Percentiles rank a stretch among this genome's conserved stretches.
phyloP scores from a whole-genome alignment of 1,284 basidiomycete genomes.

The Malassezia psittaci region DNA sequence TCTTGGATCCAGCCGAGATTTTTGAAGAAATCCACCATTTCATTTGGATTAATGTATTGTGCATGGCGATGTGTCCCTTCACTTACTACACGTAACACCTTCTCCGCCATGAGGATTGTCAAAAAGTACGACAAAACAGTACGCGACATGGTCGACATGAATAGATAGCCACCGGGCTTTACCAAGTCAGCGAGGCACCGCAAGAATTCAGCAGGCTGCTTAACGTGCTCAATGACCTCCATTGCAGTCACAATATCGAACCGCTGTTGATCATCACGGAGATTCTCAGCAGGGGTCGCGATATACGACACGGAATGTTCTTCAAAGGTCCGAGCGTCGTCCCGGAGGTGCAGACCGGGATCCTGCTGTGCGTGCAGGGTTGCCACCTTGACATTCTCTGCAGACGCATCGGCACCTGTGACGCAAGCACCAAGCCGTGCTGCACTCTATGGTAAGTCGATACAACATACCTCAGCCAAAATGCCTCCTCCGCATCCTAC shows the following conservation, averaged over 20 bases:
- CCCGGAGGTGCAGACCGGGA: conserved; percentile 49
- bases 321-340: conserved; percentile 11
- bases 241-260: conserved; percentile 93
- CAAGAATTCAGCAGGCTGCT: conserved; percentile 70
- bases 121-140: conserved; percentile 80
- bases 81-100: conserved; percentile 66
- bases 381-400: conserved; percentile 76
- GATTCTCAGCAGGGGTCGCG: conserved; percentile 68
- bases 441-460: conserved; percentile 57
- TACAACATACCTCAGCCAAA: conserved; percentile 65
- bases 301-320: conserved; percentile 55
- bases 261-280: conserved; percentile 50
- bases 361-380: conserved; percentile 71
- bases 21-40: conserved; percentile 74
- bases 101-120: conserved; percentile 81
- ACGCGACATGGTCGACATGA: conserved; percentile 90
- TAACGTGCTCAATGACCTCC: conserved; percentile 97
- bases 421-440: conserved; percentile 77
- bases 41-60: conserved; percentile 80
- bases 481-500: conserved; percentile 93
- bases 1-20: conserved; percentile 48
- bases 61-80: conserved; percentile 82
- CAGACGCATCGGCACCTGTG: conserved; percentile 79
- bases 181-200: conserved; percentile 31
- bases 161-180: conserved; percentile 81